A percentile compares a stretch with the other conserved stretches of the same genome.
Evolutionary conservation across 2,329 filamentous ascomycete genomes (phyloP).

Genomic region (Paraphaeosphaeria minitans): DNA sequence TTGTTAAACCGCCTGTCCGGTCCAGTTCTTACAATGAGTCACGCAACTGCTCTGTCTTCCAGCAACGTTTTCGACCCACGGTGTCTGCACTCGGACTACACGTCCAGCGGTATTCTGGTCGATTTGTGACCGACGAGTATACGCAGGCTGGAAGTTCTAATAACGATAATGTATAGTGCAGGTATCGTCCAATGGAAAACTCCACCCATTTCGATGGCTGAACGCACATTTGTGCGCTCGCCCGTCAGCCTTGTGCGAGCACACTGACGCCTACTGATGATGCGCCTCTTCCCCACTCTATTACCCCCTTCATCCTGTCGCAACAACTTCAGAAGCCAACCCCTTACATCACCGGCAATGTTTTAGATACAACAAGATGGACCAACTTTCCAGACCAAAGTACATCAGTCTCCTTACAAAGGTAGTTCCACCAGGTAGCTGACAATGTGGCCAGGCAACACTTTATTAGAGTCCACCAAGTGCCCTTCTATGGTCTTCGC

Average conservation of each 20-base stretch:
- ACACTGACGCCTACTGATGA: constrained; percentile 3
- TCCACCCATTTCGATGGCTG: constrained; percentile 2
- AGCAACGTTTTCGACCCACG: not conserved
- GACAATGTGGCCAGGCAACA: not conserved
- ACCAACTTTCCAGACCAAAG: constrained; percentile 1
- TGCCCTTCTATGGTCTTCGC: constrained; percentile 1
- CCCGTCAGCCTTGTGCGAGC: not conserved
- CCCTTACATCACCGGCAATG: not conserved
- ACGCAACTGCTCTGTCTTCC: not conserved
- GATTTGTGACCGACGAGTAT: not conserved
- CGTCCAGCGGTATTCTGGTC: not conserved
- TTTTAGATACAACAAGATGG: constrained; percentile 3
- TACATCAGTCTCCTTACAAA: not conserved
- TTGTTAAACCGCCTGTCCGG: not conserved
- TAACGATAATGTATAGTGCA: no score
- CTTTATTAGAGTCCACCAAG: constrained; percentile 1
- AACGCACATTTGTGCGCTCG: constrained; percentile 5
- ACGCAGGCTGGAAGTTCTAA: no score
- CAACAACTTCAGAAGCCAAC: no score
- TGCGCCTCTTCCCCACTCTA: not conserved
- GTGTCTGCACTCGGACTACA: no score
- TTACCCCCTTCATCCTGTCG: not conserved
- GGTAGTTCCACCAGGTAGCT: not conserved
- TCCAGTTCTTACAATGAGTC: not conserved
- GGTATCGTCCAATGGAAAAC: not conserved